Evolutionary conservation across 805 yeast genomes (phyloP), one percentile per base, ranked within the genome.

Genomic region (Pachysolen tannophilus): DNA sequence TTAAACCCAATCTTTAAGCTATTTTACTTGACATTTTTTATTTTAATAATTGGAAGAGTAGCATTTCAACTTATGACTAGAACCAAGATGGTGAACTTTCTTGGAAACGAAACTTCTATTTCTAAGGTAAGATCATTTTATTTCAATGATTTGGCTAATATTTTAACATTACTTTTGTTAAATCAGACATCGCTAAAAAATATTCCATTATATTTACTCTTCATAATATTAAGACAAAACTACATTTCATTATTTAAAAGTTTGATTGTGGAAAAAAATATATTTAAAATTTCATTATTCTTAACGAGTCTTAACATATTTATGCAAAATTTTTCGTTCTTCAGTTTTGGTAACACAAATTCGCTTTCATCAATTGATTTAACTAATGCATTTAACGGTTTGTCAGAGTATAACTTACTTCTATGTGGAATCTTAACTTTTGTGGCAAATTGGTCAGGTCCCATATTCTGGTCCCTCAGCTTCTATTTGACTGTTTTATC

Each of bases 381-480:
- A 17, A 75, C 95, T 0, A 88, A 90, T 52, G 88, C 96, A 0
- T 92, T 92, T 56, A 90, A 90, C 52, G 98, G 98, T 0, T 65
- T 88, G 6, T 57, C 74, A 1, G 69, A 73, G 30, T 92, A 86
- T 50, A 73, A 79, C 43, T 69, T 88, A 16, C 46, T 72, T 6
- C 52, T 72, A 3, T 95, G 90, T 4, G 95, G 95, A 0, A 20
- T 81, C 1, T 56, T 92, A 36, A 85, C 95, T 10, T 82, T 83
- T 52, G 51, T 80, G 3, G 71, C 94, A n/a, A 90, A 87, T 53
- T 92, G 85, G 75, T 70, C 82, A 0, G 86, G 86, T 1, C 83
- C 95, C 0, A 68, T 92, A 0, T 90, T 73, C 53, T 88, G 95
- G 95, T 64, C 82, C 0, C 41, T 77, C 7, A 65, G 71, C 6